Conservation (phyloP, 1,284 basidiomycete genomes). For the Sporisorium reilianum region DNA sequence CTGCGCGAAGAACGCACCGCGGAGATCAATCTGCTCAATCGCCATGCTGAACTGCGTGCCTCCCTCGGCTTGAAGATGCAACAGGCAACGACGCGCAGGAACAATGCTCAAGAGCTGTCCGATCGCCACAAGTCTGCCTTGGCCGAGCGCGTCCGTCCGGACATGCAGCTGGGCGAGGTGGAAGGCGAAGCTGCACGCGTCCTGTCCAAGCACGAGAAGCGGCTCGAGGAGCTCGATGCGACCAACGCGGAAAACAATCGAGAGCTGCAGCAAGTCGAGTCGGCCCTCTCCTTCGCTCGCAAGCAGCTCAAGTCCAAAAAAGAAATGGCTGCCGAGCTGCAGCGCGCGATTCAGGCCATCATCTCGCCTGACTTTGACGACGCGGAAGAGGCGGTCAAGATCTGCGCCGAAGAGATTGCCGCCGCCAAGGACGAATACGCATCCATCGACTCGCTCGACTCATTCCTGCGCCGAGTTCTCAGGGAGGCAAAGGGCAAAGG, state of each 20-base stretch:
- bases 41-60: slow-evolving; percentile 85
- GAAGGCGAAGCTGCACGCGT: slow-evolving; percentile 78
- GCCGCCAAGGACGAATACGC: slow-evolving; percentile 61
- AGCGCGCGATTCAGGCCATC: slow-evolving; percentile 73
- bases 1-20: slow-evolving; percentile 78
- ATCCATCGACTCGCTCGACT: slow-evolving; percentile 64
- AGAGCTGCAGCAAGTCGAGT: slow-evolving; percentile 57
- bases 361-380: slow-evolving; percentile 69
- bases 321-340: slow-evolving; percentile 30
- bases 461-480: slow-evolving; percentile 78
- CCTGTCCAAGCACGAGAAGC: slow-evolving; percentile 60
- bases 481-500: slow-evolving; percentile 76
- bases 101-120: slow-evolving; percentile 38
- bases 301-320: slow-evolving; percentile 76
- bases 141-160: slow-evolving; percentile 76
- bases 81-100: slow-evolving; percentile 23
- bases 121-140: slow-evolving; percentile 75
- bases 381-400: slow-evolving; percentile 75
- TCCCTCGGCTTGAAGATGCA: slow-evolving; percentile 78
- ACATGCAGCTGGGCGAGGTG: slow-evolving; percentile 77
- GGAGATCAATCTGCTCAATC: slow-evolving; percentile 80
- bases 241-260: slow-evolving; percentile 41
- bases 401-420: slow-evolving; percentile 74
- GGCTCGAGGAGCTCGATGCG: slow-evolving; percentile 39
- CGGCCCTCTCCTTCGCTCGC: slow-evolving; percentile 50